These are phyloP conservation scores for Chalaropsis ovoidea DNA, from an alignment of 2,329 filamentous ascomycete species.

Conservation along the genomic window DNA sequence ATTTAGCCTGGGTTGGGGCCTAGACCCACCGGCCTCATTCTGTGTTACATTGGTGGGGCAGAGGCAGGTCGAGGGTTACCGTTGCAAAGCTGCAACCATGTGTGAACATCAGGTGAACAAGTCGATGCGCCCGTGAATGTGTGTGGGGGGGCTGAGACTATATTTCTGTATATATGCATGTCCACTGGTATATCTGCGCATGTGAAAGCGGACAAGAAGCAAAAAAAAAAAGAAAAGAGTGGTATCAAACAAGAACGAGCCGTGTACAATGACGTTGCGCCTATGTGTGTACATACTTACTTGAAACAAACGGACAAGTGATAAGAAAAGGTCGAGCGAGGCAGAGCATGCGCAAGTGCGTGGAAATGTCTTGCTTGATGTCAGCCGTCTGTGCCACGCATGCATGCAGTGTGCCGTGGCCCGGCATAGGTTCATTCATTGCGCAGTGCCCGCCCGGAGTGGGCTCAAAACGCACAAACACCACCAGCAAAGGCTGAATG, in stretches of 20 bases:
- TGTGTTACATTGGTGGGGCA: neutral
- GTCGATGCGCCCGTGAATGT: neutral
- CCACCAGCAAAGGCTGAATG: neutral
- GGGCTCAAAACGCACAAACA: neutral
- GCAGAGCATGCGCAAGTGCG: neutral
- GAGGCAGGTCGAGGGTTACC: neutral
- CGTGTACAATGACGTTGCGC: neutral
- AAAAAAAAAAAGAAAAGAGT: neutral
- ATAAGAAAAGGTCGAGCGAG: neutral
- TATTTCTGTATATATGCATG: neutral
- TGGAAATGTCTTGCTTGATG: neutral
- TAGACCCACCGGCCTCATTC: neutral
- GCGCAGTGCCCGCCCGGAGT: neutral
- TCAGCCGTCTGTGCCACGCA: neutral
- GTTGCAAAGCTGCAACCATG: neutral
- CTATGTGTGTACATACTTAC: neutral
- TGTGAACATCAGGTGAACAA: neutral
- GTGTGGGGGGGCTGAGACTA: neutral
- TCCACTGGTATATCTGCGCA: neutral
- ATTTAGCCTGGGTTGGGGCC: neutral
- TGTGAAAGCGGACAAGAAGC: neutral
- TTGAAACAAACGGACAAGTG: neutral
- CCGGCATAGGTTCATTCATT: neutral
- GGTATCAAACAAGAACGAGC: neutral
- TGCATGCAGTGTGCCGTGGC: neutral